phyloP scores from a whole-genome alignment of 2,329 filamentous ascomycete genomes.

The Onygenales sp. region DNA sequence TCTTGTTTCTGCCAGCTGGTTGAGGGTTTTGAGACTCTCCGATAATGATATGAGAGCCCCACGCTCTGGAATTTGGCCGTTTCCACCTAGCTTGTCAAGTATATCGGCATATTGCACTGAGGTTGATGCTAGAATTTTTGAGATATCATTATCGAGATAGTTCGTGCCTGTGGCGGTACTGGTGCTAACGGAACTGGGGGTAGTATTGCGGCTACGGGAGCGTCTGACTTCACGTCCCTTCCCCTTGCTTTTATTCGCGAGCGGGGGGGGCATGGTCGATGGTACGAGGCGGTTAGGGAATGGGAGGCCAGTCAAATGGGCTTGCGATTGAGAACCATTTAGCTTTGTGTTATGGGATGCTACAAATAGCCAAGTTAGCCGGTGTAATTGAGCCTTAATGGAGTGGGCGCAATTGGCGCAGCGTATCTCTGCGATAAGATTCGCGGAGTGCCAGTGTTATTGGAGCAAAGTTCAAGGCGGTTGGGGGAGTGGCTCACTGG shows the following conservation, averaged over 20 bases:
- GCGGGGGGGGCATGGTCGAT: constrained; percentile 28
- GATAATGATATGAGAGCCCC: constrained; percentile 41
- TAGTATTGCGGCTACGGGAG: constrained; percentile 54
- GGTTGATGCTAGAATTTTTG: constrained; percentile 38
- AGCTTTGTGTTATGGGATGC: background rate
- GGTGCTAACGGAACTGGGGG: constrained; percentile 47
- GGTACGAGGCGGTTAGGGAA: background rate
- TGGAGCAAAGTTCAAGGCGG: too few species aligned
- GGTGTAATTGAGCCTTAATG: too few species aligned
- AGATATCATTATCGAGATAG: constrained; percentile 46
- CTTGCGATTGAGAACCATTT: background rate
- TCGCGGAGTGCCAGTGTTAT: too few species aligned
- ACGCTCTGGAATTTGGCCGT: constrained; percentile 38
- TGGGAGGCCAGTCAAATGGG: background rate
- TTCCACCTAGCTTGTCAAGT: constrained; percentile 44
- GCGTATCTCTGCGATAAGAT: too few species aligned
- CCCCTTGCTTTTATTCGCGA: constrained; percentile 41
- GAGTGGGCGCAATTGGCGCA: too few species aligned
- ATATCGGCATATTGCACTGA: constrained; percentile 48
- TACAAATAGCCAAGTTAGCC: too few species aligned
- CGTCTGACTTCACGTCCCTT: constrained; percentile 44
- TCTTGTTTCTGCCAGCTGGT: constrained; percentile 48
- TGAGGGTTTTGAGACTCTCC: constrained; percentile 46
- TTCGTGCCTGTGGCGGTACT: constrained; percentile 31
- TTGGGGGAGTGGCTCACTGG: too few species aligned